Evolutionary conservation across 192 early-diverging fungal genomes (phyloP).

Genomic region (Entrophospora sp.): DNA sequence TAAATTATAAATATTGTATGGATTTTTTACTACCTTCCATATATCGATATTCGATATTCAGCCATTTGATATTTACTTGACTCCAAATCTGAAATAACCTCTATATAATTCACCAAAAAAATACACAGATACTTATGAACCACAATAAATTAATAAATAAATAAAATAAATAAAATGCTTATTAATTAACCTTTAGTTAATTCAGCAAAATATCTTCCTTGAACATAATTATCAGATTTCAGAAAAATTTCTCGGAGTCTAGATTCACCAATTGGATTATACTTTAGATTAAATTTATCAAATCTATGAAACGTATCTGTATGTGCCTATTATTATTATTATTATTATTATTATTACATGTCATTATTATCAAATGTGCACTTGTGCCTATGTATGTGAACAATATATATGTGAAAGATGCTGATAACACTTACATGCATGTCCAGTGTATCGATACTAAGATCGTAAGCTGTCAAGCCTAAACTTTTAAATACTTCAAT

Average conservation of each 20-base stretch:
- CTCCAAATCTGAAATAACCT: constrained; percentile 84
- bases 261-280: constrained; percentile 92
- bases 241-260: constrained; percentile 92
- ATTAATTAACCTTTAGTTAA: constrained; percentile 74
- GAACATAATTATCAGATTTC: constrained; percentile 88
- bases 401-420: too few species aligned
- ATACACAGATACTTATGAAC: too few species aligned
- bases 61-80: constrained; percentile 91
- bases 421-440: constrained; percentile 75
- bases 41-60: constrained; percentile 91
- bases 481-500: constrained; percentile 82
- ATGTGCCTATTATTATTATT: constrained; percentile 53
- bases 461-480: constrained; percentile 86
- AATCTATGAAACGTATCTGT: constrained; percentile 94
- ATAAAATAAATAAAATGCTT: neutral
- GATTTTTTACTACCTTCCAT: constrained; percentile 75
- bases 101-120: constrained; percentile 34
- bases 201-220: constrained; percentile 84
- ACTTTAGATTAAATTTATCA: constrained; percentile 96
- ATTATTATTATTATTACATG: too few species aligned
- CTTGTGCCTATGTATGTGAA: too few species aligned
- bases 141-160: neutral
- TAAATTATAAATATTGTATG: too few species aligned
- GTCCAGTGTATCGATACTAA: constrained; percentile 90
- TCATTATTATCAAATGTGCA: too few species aligned